phyloP scores from a whole-genome alignment of 208 protist genomes.

The Wallacemonas sp. region DNA sequence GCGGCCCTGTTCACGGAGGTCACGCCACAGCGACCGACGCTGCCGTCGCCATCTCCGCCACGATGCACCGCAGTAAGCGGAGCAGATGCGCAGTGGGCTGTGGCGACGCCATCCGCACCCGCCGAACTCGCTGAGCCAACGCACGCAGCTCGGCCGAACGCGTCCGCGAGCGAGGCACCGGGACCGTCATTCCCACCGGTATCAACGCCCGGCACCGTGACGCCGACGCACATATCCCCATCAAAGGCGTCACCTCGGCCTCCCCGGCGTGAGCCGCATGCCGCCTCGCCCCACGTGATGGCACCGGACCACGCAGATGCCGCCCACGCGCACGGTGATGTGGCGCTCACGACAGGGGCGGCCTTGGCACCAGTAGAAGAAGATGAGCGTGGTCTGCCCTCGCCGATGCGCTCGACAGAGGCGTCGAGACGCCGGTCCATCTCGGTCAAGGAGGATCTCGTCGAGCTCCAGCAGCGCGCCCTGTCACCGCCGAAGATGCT shows the following conservation, averaged over 20 bases:
- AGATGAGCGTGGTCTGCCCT: neutral
- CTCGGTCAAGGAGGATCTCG: neutral
- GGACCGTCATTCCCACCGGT: neutral
- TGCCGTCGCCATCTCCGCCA: too few relatives aligned
- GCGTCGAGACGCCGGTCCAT: slow-evolving; percentile 7
- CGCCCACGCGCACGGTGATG: neutral
- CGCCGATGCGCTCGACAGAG: slow-evolving; percentile 1
- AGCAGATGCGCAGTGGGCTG: neutral
- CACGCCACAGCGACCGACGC: too few relatives aligned
- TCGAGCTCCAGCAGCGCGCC: neutral
- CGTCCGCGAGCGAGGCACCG: neutral
- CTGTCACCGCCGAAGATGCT: neutral
- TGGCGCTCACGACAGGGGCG: neutral
- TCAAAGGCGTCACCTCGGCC: neutral
- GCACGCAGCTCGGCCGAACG: neutral
- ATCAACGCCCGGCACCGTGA: neutral
- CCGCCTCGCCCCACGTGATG: neutral
- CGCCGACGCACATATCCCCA: neutral
- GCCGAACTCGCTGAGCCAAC: neutral
- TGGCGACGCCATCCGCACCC: neutral
- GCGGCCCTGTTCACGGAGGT: too few relatives aligned
- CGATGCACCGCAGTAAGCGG: too few relatives aligned
- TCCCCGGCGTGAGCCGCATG: neutral
- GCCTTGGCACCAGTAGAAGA: neutral
- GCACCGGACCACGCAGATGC: neutral